Evolutionary conservation across 352 stramenopile species (phyloP), one percentile per base, ranked within the genome.

Genomic region (Pythium coloratum): DNA sequence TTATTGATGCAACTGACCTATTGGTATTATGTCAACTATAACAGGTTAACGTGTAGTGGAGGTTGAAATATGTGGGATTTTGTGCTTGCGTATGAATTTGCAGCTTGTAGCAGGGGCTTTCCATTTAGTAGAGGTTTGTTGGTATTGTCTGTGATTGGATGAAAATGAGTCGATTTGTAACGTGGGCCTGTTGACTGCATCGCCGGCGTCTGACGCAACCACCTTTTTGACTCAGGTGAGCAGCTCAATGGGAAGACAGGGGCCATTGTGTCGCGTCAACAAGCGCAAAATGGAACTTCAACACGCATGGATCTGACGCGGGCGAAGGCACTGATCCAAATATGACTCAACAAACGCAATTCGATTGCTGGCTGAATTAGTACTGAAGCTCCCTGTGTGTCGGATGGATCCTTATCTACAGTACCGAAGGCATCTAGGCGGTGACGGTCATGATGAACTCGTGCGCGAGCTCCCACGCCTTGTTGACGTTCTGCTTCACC

Each of bases 401-500:
- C 2, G 28, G 28, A 30, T 30, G 28, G 28, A 30, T 30, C 20
- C 20, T 24, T 24, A 24, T 0, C 20, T 24, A 24, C 20, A 24
- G 20, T 24, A 24, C 20, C 20, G 20, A 24, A 24, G 20, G 20
- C 20, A 24, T 24, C 20, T 40, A 36, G 34, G 44, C 55, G 44
- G 63, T 64, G 34, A 64, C 64, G 55, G 33, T 32, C 33, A 65
- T 13, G 34, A 70, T 42, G 38, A 70, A 70, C 14, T 24, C 46
- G n/a, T 47, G 47, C 26, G 64, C 64, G 12, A 70, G 28, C 36
- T 56, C 13, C 69, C 80, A 87, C 4, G 81, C 77, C 56, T 80
- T 76, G 54, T 67, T 69, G 8, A 89, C 76, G n/a, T 53, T 64
- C 6, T 55, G 59, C 55, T 81, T 76, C 16, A 76, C 53, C 7